Conservation (phyloP, 2,329 filamentous ascomycete species). For the Ophioceras dolichostomum region DNA sequence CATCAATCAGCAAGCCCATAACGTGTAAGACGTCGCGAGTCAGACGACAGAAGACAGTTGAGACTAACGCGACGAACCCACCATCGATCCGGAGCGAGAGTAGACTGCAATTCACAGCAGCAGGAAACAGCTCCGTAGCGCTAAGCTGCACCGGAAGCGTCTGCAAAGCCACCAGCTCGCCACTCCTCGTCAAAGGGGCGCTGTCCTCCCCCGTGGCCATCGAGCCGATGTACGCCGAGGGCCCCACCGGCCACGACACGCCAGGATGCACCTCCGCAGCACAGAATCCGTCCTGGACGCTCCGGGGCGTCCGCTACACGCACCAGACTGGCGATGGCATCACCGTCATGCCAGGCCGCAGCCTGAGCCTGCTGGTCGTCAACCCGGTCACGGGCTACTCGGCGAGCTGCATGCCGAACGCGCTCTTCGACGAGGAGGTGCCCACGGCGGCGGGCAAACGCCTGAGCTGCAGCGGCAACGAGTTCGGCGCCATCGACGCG, state of each 20-base stretch:
- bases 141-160: no score
- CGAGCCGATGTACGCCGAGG: conserved; percentile 10
- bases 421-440: conserved; percentile 4
- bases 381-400: conserved; percentile 13
- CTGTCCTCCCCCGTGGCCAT: conserved; percentile 11
- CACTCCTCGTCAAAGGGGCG: no score
- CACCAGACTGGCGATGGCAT: conserved; percentile 9
- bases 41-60: no score
- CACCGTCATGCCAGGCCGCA: conserved; percentile 4
- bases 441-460: no score
- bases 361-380: conserved; percentile 10
- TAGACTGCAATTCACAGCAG: no score
- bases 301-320: conserved; percentile 8
- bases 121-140: no score
- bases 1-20: no score
- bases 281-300: conserved; percentile 9
- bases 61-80: no score
- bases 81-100: no score
- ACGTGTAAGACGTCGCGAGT: no score
- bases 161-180: no score
- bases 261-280: conserved; percentile 9
- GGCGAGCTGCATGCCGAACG: conserved; percentile 12
- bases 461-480: conserved; percentile 6
- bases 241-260: conserved; percentile 10
- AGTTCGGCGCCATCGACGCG: conserved; percentile 2